Conservation (phyloP, 78 protist species). For the Corallochytrium limacisporum region DNA sequence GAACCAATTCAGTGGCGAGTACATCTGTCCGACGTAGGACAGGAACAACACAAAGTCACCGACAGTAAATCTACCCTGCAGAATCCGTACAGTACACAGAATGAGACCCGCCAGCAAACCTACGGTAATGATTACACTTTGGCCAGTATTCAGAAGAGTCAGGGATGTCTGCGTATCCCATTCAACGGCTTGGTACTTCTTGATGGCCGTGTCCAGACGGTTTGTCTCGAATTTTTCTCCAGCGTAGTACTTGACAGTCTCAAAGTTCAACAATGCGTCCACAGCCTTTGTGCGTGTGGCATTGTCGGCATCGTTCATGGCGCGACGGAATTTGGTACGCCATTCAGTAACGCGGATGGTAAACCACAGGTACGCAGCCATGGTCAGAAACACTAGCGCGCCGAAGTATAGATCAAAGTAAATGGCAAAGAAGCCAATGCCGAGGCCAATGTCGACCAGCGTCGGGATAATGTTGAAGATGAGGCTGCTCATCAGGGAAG, state of each 20-base stretch:
- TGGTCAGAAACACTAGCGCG: neutral
- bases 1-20: conserved; percentile 52
- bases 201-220: conserved; percentile 7
- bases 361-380: conserved; percentile 17
- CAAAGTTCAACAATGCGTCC: conserved; percentile 36
- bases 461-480: conserved; percentile 33
- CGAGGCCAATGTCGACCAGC: conserved; percentile 22
- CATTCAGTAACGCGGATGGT: conserved; percentile 46
- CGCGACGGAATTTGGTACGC: conserved; percentile 56
- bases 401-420: conserved; percentile 13
- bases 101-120: conserved; percentile 12
- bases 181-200: conserved; percentile 6
- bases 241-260: conserved; percentile 61
- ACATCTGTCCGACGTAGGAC: conserved; percentile 31
- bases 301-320: conserved; percentile 54
- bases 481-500: neutral
- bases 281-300: neutral
- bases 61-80: neutral
- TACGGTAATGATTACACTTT: neutral
- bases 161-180: neutral
- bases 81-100: neutral
- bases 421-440: conserved; percentile 4
- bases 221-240: conserved; percentile 14
- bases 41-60: conserved; percentile 23
- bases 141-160: conserved; percentile 12